Percentiles rank a stretch among this genome's conserved stretches.
Conservation (phyloP, 2,329 filamentous ascomycete species). For the Dactylonectria macrodidyma region DNA sequence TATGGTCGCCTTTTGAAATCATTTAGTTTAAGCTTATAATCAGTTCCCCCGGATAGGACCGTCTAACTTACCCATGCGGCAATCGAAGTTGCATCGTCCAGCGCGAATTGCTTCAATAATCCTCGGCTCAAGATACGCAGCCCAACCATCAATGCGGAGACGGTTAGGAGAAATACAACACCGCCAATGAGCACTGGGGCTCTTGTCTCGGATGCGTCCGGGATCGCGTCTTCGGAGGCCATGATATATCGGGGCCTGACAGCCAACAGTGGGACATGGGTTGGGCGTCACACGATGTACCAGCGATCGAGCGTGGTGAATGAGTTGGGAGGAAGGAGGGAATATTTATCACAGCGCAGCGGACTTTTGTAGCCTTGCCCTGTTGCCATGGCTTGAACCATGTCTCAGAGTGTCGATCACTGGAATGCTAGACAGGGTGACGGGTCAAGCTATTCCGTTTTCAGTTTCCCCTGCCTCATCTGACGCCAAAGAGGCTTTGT, state of each 20-base stretch:
- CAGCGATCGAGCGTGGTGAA: background rate
- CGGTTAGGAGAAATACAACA: background rate
- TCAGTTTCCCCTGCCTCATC: background rate
- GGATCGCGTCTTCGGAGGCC: background rate
- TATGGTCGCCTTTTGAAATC: constrained; percentile 2
- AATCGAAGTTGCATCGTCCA: constrained; percentile 33
- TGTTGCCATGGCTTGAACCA: background rate
- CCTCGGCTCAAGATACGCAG: constrained; percentile 34
- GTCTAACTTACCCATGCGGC: constrained; percentile 19
- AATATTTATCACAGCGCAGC: background rate
- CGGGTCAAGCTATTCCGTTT: background rate
- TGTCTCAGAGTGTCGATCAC: background rate
- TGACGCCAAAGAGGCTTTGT: background rate
- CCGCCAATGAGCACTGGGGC: background rate
- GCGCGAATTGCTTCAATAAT: background rate
- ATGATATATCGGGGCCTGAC: background rate
- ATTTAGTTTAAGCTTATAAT: constrained; percentile 4
- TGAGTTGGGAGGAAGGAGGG: background rate
- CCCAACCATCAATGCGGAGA: constrained; percentile 21
- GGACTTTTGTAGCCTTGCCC: background rate
- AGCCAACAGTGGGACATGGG: background rate
- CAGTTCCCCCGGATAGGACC: background rate
- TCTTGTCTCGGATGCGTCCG: background rate
- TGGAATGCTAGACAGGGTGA: background rate
- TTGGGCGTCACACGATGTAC: background rate